Percentiles rank a stretch among this genome's conserved stretches.
Evolutionary conservation across 345 rosid genomes (phyloP).

Genomic region (Anacardium occidentale): DNA sequence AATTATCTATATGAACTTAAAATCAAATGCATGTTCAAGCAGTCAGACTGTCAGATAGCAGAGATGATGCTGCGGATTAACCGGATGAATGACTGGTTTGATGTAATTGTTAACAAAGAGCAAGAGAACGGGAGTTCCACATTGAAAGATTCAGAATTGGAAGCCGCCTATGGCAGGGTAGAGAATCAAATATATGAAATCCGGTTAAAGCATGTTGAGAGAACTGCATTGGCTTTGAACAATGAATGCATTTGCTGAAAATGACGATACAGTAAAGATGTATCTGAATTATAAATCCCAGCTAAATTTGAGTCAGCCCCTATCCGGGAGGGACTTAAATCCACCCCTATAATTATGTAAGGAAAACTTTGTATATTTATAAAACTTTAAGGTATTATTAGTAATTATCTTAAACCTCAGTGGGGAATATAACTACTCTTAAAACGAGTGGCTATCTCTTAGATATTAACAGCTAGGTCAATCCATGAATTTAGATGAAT

Average conservation of each 20-base stretch:
- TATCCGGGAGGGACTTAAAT: too few species aligned
- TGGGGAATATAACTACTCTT: too few species aligned
- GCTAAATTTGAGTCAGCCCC: too few species aligned
- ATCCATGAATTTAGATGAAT: too few species aligned
- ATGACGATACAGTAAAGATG: too few species aligned
- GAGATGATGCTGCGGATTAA: slow-evolving; percentile 57
- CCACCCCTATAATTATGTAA: too few species aligned
- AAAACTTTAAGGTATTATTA: too few species aligned
- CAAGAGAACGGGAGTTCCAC: slow-evolving; percentile 19
- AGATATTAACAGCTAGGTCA: too few species aligned
- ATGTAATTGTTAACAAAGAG: slow-evolving; percentile 29
- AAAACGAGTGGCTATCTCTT: too few species aligned
- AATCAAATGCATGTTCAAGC: slow-evolving; percentile 22
- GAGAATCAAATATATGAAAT: slow-evolving; percentile 60
- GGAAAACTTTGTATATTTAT: too few species aligned
- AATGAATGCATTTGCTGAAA: slow-evolving; percentile 19
- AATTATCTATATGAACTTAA: slow-evolving; percentile 49
- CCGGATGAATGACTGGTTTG: slow-evolving; percentile 65
- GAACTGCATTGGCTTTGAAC: slow-evolving; percentile 40
- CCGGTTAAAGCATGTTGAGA: slow-evolving; percentile 67
- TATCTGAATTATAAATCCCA: too few species aligned
- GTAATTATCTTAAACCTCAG: too few species aligned
- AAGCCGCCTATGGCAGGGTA: slow-evolving; percentile 48
- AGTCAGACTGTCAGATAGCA: slow-evolving; percentile 40
- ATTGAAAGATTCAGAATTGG: slow-evolving; percentile 35